Base-by-base conservation (phyloP, 129 eudicot species). In the Dittrichia graveolens region DNA sequence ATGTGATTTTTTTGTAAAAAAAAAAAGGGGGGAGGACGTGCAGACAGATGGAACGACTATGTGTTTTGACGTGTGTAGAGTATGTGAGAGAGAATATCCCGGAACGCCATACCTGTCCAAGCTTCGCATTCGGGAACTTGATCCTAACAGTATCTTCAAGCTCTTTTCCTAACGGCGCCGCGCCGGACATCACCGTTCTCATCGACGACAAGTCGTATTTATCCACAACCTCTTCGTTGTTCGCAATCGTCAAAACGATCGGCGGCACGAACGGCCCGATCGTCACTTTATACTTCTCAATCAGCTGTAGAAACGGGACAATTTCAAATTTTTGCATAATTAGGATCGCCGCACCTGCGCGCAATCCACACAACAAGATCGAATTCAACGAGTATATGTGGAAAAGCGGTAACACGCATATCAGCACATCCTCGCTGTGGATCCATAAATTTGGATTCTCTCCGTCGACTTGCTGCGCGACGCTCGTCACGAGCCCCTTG, bases 191-290 rank as follows among this genome's bases (percentile, higher is more conserved):
- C 13, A 93, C 89, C 42, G 83, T 84, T 66, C 96, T 80, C 1
- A 90, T 78, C 34, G 96, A 90, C 11, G 91, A 80, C 53, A 93
- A 11, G 57, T 93, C 96, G 44, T 87, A 93, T 4, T 87, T 70
- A 49, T 86, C 95, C 14, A 87, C 92, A 11, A 80, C 6, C 5
- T 82, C 85, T 11, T 82, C 87, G 61, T 85, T 89, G 46, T 90
- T 93, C 13, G 87, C 92, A 7, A 93, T 90, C 1, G 90, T 85
- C 77, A 93, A 68, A 16, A 93, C 98, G 39, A 93, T 90, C 61
- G 98, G 98, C 61, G 98, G 98, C 71, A 93, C 98, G 53, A 93
- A 76, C 6, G 96, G 93, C 9, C 95, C 98, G 37, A 90, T 84
- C 53, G 98, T 90, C 61, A 90, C 96, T 76, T 84, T 90, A 11